A percentile compares a stretch with the other conserved stretches of the same genome.
Conservation (phyloP, 257 asterid species). For the Datura wrightii region DNA sequence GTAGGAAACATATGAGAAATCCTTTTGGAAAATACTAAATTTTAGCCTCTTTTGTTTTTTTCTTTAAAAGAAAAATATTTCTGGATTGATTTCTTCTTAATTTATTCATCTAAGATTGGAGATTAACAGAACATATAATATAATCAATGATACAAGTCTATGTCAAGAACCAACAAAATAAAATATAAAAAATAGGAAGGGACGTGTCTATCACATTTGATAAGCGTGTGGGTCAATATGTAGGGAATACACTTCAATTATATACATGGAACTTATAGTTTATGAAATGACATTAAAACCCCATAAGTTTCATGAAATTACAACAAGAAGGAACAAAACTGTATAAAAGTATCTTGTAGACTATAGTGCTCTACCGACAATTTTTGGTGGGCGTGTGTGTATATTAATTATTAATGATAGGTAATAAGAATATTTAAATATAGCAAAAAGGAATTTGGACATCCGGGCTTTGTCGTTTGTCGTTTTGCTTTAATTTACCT, state of each 20-base stretch:
- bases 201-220: conserved; percentile 2
- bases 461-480: neutral
- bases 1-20: no score
- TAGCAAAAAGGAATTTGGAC: conserved; percentile 3
- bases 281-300: neutral
- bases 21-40: no score
- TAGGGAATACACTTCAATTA: neutral
- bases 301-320: conserved; percentile 4
- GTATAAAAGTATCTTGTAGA: neutral
- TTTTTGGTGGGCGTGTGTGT: neutral
- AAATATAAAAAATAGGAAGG: neutral
- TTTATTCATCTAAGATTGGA: neutral
- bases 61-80: neutral
- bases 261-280: neutral
- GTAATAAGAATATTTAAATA: neutral
- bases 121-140: neutral
- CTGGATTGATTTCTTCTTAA: neutral
- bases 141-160: neutral
- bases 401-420: neutral
- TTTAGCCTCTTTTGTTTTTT: no score
- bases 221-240: conserved; percentile 26
- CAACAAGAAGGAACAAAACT: neutral
- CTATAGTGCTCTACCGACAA: conserved; percentile 34
- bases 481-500: neutral
- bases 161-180: neutral